phyloP scores from a whole-genome alignment of 2,329 filamentous ascomycete species.

The Periconia digitata region DNA sequence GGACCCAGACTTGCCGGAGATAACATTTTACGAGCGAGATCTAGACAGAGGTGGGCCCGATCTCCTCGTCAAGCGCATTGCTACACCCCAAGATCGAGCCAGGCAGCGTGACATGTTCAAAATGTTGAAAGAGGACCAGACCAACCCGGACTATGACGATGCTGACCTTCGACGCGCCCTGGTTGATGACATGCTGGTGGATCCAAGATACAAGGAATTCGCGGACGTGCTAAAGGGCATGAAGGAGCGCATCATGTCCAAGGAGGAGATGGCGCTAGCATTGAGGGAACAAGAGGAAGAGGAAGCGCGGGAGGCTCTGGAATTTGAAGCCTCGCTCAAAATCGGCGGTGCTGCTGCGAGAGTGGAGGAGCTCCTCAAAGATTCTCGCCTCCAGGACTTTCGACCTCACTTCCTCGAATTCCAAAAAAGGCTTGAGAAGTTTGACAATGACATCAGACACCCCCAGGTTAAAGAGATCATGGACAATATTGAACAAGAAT shows the following conservation, averaged over 20 bases:
- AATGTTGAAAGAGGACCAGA: slow-evolving; percentile 26
- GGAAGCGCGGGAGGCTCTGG: slow-evolving; percentile 15
- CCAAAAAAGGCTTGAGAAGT: neutral
- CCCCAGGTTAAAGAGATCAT: neutral
- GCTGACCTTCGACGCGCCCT: slow-evolving; percentile 25
- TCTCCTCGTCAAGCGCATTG: slow-evolving; percentile 24
- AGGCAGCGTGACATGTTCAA: slow-evolving; percentile 21
- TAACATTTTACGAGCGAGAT: slow-evolving; percentile 36
- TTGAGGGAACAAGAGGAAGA: slow-evolving; percentile 14
- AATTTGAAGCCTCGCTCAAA: slow-evolving; percentile 18
- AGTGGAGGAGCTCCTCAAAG: slow-evolving; percentile 29
- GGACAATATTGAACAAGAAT: neutral
- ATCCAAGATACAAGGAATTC: slow-evolving; percentile 34
- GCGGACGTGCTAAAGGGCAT: slow-evolving; percentile 29
- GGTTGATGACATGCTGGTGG: slow-evolving; percentile 29
- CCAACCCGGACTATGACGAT: slow-evolving; percentile 32
- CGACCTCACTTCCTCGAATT: neutral
- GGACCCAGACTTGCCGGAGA: slow-evolving; percentile 19
- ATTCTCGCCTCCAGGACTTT: slow-evolving; percentile 22
- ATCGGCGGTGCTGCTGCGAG: slow-evolving; percentile 22
- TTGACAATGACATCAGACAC: neutral
- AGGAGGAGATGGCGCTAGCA: slow-evolving; percentile 15
- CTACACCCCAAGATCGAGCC: slow-evolving; percentile 25
- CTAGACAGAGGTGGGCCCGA: slow-evolving; percentile 22
- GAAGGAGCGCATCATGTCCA: slow-evolving; percentile 23